Conservation (phyloP, 1,139 yeast genomes). For the Candida sanyaensis region DNA sequence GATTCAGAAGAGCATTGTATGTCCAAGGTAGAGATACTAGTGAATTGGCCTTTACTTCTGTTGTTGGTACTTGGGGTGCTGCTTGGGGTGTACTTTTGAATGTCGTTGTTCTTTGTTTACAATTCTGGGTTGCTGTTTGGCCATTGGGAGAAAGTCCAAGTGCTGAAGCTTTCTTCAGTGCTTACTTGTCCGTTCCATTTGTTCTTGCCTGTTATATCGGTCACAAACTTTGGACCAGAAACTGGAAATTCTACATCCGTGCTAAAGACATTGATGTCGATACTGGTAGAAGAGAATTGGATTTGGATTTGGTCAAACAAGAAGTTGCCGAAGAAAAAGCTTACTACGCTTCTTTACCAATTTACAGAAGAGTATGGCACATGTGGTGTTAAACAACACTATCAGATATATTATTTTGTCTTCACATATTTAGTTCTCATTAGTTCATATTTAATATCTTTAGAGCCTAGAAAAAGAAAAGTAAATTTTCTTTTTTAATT, state of each 20-base stretch:
- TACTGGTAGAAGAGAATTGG: constrained; percentile 69
- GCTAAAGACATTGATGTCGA: constrained; percentile 63
- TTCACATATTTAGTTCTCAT: not conserved
- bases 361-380: constrained; percentile 50
- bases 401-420: not conserved
- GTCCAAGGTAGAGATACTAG: constrained; percentile 62
- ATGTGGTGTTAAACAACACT: constrained; percentile 51
- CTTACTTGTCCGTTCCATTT: constrained; percentile 65
- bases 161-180: constrained; percentile 59
- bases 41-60: constrained; percentile 72
- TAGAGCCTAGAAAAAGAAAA: not conserved
- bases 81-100: constrained; percentile 62
- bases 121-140: constrained; percentile 77
- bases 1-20: constrained; percentile 75
- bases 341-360: constrained; percentile 50
- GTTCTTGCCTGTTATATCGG: constrained; percentile 55
- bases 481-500: too few relatives aligned
- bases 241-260: constrained; percentile 49
- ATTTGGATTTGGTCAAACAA: constrained; percentile 63
- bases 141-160: constrained; percentile 61
- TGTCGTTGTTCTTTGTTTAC: constrained; percentile 68
- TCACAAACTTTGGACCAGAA: constrained; percentile 58
- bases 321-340: constrained; percentile 66
- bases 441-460: not conserved
- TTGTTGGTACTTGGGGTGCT: constrained; percentile 73